phyloP scores from a whole-genome alignment of 768 basidiomycete species.

The Suillus discolor region DNA sequence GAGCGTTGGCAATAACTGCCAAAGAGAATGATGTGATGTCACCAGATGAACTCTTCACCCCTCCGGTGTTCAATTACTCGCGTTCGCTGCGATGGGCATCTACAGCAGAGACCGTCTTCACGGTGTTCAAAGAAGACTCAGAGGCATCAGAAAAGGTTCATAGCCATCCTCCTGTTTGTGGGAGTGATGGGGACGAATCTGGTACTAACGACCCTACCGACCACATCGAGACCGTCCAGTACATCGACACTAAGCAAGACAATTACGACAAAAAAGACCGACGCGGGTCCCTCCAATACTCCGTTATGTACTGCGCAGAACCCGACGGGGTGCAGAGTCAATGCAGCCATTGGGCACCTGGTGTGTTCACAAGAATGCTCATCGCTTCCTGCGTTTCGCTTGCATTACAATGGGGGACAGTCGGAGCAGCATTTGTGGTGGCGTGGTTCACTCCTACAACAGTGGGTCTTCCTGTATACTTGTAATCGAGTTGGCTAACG shows the following conservation, averaged over 20 bases:
- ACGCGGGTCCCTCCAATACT: conserved; percentile 5
- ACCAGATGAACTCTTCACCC: conserved; percentile 5
- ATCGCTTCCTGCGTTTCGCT: conserved; percentile 24
- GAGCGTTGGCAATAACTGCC: not conserved
- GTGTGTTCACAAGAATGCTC: conserved; percentile 19
- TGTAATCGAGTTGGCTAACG: not conserved
- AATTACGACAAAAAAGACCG: conserved; percentile 4
- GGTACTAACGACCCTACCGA: too few species aligned
- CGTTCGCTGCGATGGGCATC: conserved; percentile 9
- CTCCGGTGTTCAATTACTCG: conserved; percentile 10
- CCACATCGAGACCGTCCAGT: not conserved
- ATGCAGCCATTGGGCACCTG: conserved; percentile 19
- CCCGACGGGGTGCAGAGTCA: not conserved
- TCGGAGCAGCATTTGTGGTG: conserved; percentile 25
- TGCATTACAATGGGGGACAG: conserved; percentile 28
- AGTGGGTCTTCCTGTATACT: not conserved
- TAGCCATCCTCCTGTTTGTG: not conserved
- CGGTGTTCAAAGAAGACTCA: not conserved
- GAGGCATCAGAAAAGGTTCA: not conserved
- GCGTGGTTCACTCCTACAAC: conserved; percentile 29
- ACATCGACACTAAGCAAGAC: not conserved
- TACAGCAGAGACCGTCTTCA: not conserved
- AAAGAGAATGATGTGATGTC: conserved; percentile 16
- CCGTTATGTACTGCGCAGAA: conserved; percentile 12
- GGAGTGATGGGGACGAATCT: not conserved